Conservation (phyloP, 2,329 filamentous ascomycete genomes). For the Fonsecaea nubica region DNA sequence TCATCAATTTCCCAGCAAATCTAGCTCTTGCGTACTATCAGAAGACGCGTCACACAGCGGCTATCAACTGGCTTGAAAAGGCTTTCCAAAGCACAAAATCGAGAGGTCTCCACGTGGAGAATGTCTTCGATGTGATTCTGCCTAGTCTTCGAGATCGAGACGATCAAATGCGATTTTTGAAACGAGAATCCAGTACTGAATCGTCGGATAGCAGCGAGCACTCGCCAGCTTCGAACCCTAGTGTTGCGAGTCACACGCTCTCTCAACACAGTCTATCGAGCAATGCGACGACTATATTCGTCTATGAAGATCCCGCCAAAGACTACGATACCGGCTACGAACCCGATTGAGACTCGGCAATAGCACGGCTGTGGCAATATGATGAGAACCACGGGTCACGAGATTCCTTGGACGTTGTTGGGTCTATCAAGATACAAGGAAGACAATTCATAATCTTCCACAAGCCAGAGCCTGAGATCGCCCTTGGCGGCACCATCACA, state of each 20-base stretch:
- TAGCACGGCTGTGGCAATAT: background rate
- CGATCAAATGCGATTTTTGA: constrained; percentile 10
- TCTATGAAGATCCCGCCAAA: constrained; percentile 22
- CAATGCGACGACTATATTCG: constrained; percentile 14
- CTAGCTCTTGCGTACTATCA: constrained; percentile 33
- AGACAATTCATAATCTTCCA: background rate
- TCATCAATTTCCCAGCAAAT: constrained; percentile 36
- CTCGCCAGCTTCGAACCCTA: constrained; percentile 17
- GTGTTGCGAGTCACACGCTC: background rate
- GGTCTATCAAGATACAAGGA: background rate
- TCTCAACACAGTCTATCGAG: constrained; percentile 15
- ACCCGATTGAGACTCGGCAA: constrained; percentile 6
- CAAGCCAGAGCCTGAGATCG: background rate
- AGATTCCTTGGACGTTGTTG: background rate
- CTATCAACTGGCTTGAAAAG: constrained; percentile 30
- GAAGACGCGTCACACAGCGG: constrained; percentile 21
- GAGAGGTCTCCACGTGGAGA: constrained; percentile 31
- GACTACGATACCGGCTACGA: constrained; percentile 15
- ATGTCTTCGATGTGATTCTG: constrained; percentile 20
- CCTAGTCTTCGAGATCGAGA: constrained; percentile 14
- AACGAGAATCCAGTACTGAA: constrained; percentile 28
- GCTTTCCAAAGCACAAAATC: constrained; percentile 27
- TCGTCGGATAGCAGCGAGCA: constrained; percentile 11
- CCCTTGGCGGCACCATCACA: background rate
- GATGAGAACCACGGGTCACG: background rate